phyloP scores from a whole-genome alignment of 148 eudicot genomes.

The Silene uniflora region DNA sequence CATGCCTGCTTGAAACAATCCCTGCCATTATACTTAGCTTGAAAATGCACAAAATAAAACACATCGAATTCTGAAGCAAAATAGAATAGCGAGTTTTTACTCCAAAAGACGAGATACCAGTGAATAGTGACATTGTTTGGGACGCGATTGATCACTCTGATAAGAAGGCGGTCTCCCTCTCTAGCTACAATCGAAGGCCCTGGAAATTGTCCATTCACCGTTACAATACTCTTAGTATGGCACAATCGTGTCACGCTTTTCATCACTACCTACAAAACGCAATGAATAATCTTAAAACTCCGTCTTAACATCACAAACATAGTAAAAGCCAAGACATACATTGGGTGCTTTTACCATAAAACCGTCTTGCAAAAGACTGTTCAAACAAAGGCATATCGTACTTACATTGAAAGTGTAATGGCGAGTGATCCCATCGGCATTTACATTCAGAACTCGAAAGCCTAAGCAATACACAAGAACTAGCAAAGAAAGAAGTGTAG shows the following conservation, averaged over 20 bases:
- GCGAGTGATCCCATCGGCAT: not conserved
- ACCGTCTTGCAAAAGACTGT: not conserved
- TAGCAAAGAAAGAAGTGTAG: not conserved
- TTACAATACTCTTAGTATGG: slow-evolving; percentile 27
- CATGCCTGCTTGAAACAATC: slow-evolving; percentile 11
- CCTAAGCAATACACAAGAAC: not conserved
- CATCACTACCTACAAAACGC: slow-evolving; percentile 17
- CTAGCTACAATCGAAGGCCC: slow-evolving; percentile 33
- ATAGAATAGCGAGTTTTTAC: not conserved
- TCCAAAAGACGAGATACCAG: slow-evolving; percentile 1
- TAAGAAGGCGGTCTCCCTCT: slow-evolving; percentile 29
- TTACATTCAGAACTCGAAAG: not conserved
- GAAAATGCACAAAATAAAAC: too few species aligned
- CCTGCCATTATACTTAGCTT: not conserved
- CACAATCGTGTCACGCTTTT: slow-evolving; percentile 28
- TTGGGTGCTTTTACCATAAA: not conserved
- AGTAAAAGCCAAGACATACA: not conserved
- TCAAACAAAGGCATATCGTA: not conserved
- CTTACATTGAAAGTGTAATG: slow-evolving; percentile 16
- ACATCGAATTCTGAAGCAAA: not conserved
- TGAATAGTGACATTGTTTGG: slow-evolving; percentile 8
- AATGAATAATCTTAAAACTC: not conserved
- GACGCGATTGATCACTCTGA: slow-evolving; percentile 20
- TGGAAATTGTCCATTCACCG: slow-evolving; percentile 32
- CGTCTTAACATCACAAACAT: too few species aligned